A percentile compares a stretch with the other conserved stretches of the same genome.
These are phyloP conservation scores for Apiospora rasikravindrae DNA, from an alignment of 2,329 filamentous ascomycete genomes.

Conservation along the genomic window DNA sequence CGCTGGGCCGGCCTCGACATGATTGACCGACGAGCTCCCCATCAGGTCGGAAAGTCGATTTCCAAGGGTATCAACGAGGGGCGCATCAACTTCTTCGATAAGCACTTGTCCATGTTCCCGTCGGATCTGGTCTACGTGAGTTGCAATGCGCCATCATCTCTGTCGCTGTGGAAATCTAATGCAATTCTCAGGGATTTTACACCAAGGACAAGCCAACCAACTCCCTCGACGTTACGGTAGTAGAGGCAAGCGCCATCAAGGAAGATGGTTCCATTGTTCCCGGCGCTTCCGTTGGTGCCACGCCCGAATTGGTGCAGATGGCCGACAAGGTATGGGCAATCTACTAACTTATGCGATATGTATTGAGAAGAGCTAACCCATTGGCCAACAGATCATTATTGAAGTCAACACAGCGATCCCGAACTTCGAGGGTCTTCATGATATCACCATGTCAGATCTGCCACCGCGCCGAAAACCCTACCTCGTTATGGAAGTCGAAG, in stretches of 20 bases:
- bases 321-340: conserved; percentile 72
- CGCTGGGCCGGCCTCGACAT: conserved; percentile 89
- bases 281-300: conserved; percentile 83
- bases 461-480: conserved; percentile 84
- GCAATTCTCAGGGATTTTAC: conserved; percentile 68
- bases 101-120: conserved; percentile 92
- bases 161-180: conserved; percentile 14
- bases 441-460: conserved; percentile 87
- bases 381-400: conserved; percentile 69
- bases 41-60: conserved; percentile 90
- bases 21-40: conserved; percentile 84
- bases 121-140: conserved; percentile 79
- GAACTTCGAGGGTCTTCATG: conserved; percentile 86
- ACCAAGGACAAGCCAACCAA: conserved; percentile 78
- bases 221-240: conserved; percentile 80
- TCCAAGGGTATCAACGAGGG: conserved; percentile 90
- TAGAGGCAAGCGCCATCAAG: conserved; percentile 86
- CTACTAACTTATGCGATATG: background rate
- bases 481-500: conserved; percentile 82
- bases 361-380: conserved; percentile 16
- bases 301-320: conserved; percentile 86
- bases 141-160: conserved; percentile 22
- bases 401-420: conserved; percentile 89
- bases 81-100: conserved; percentile 90
- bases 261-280: conserved; percentile 89